phyloP scores from a whole-genome alignment of 1,139 yeast species.

The Hansenula lynferdii region DNA sequence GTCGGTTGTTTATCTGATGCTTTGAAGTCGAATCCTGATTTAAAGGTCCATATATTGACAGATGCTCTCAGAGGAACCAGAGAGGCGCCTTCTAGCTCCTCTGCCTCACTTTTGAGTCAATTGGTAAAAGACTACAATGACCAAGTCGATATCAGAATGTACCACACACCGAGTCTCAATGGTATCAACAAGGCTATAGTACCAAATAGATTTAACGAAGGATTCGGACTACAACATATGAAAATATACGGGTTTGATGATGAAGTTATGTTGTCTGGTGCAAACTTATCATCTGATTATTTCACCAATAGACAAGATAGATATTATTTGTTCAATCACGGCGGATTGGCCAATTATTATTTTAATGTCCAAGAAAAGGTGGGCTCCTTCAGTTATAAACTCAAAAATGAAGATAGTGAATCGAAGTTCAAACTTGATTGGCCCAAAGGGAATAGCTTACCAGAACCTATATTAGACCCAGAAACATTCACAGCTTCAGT shows the following conservation, averaged over 20 bases:
- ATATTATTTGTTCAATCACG: constrained; percentile 66
- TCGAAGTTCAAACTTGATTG: constrained; percentile 60
- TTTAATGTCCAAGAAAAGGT: constrained; percentile 62
- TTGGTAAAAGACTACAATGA: constrained; percentile 64
- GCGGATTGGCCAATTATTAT: constrained; percentile 65
- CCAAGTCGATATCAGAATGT: constrained; percentile 77
- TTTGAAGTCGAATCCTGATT: constrained; percentile 48
- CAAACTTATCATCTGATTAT: constrained; percentile 85
- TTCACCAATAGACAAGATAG: constrained; percentile 97
- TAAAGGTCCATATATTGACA: constrained; percentile 68
- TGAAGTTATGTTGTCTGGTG: constrained; percentile 85
- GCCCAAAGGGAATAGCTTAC: constrained; percentile 70
- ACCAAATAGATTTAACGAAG: constrained; percentile 87
- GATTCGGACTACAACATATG: constrained; percentile 95
- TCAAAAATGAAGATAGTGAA: constrained; percentile 39
- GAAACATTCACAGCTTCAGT: constrained; percentile 56
- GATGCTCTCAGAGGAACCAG: constrained; percentile 94
- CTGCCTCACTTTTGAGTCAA: constrained; percentile 71
- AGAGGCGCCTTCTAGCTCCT: constrained; percentile 75
- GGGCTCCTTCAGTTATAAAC: constrained; percentile 63
- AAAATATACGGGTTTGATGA: constrained; percentile 93
- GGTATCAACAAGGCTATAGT: constrained; percentile 62
- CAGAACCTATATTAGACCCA: constrained; percentile 65
- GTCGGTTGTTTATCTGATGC: constrained; percentile 58
- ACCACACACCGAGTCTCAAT: constrained; percentile 81